Evolutionary conservation across 352 stramenopile species (phyloP).

Genomic region (Phytophthora multivora): DNA sequence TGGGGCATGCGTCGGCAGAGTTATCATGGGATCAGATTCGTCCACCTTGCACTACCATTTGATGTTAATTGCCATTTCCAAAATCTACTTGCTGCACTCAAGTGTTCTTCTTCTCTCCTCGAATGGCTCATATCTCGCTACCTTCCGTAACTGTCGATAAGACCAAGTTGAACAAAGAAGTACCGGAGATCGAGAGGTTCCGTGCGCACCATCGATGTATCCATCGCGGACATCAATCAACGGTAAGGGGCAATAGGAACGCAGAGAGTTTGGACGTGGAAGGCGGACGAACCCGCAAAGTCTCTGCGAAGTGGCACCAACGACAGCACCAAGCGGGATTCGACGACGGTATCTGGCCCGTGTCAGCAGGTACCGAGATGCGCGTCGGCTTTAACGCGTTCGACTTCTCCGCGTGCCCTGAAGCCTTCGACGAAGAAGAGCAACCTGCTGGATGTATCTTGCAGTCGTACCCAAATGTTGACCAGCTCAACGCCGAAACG

Average conservation of each 20-base stretch:
- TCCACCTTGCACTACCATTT: neutral
- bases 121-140: neutral
- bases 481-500: neutral
- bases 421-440: neutral
- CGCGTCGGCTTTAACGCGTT: neutral
- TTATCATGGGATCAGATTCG: constrained; percentile 1
- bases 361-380: neutral
- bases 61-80: neutral
- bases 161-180: neutral
- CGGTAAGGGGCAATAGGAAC: neutral
- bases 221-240: neutral
- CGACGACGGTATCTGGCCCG: neutral
- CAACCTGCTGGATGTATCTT: neutral
- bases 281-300: neutral
- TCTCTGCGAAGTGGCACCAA: neutral
- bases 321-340: neutral
- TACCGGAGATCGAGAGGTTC: neutral
- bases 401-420: neutral
- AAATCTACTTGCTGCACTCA: neutral
- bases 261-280: neutral
- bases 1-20: neutral
- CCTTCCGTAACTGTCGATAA: neutral
- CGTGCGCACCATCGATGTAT: neutral
- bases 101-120: neutral
- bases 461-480: neutral